Evolutionary conservation across 805 yeast genomes (phyloP), one percentile per base, ranked within the genome.

Genomic region (Yamadazyma laniorum): DNA sequence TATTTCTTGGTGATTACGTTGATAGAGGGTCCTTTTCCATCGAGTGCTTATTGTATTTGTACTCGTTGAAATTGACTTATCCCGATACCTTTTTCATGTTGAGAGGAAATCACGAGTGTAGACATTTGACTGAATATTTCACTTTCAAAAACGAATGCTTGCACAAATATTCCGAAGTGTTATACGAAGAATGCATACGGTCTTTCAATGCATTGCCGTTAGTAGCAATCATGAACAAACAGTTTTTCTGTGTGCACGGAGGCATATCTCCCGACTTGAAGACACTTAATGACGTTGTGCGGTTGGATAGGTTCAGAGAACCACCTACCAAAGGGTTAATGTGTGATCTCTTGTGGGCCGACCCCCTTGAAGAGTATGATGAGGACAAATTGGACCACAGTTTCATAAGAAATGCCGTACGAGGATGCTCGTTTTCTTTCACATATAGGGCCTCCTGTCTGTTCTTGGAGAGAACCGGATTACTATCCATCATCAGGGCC

Each of bases 281-380:
- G 38, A 65, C 82, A 2, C 67, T 87, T 27, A 79, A 79, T 32
- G 96, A 89, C 55, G 63, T 91, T 23, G 71, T 74, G 21, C 68
- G 63, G 25, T 65, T 91, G 27, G 79, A 90, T 61, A 74, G 99
- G 48, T 91, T 90, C 65, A 72, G 83, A 40, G 95, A 89, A 56
- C 96, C 96, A 18, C 98, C 99, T 5, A 85, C 96, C 2, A 76
- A 80, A 44, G 99, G 99, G 0, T 61, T 91, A 37, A 85, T 88
- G 88, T 91, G 97, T 63, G 99, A 91, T 63, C 65, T 91, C 46
- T 73, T 91, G 52, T 91, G 98, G 99, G 83, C 96, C 0, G 98
- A 91, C 61, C 99, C 99, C 1, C 67, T 83, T n/a, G 95, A 88
- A 49, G 82, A 84, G 29, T 91, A 86, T 57, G 82, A 75, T 46